phyloP scores from a whole-genome alignment of 2,329 filamentous ascomycete species.

The Microcyclosporella mali region DNA sequence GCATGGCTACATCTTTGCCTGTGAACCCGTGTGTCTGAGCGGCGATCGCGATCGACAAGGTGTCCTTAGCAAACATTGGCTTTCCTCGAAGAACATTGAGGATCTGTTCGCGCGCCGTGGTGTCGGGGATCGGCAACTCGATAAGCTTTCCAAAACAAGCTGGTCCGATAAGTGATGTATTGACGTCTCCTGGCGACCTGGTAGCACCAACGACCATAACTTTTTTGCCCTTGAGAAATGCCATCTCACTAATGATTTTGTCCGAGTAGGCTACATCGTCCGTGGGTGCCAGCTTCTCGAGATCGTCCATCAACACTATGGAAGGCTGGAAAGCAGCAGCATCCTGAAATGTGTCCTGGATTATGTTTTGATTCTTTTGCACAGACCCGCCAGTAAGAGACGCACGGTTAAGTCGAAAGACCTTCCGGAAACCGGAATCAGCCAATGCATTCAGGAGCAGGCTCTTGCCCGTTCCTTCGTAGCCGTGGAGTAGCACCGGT shows the following conservation, averaged over 20 bases:
- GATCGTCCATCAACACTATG: conserved; percentile 70
- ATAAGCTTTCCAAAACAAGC: conserved; percentile 63
- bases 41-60: conserved; percentile 55
- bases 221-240: conserved; percentile 24
- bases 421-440: conserved; percentile 59
- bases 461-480: conserved; percentile 78
- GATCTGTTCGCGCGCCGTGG: conserved; percentile 65
- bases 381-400: conserved; percentile 30
- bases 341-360: conserved; percentile 64
- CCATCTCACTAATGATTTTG: conserved; percentile 48
- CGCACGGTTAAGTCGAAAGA: conserved; percentile 54
- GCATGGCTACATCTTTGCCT: conserved; percentile 63
- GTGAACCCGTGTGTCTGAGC: conserved; percentile 83
- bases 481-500: conserved; percentile 72
- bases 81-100: conserved; percentile 53
- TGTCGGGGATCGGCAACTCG: conserved; percentile 70
- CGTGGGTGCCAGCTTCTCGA: conserved; percentile 64
- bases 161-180: conserved; percentile 58
- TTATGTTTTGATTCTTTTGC: conserved; percentile 42
- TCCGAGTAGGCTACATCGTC: conserved; percentile 39
- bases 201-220: conserved; percentile 73
- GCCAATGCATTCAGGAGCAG: conserved; percentile 64
- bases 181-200: conserved; percentile 65
- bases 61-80: conserved; percentile 44
- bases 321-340: conserved; percentile 66